These are phyloP conservation scores for Picea glauca DNA, from an alignment of 75 land plant species.

Conservation along the genomic window DNA sequence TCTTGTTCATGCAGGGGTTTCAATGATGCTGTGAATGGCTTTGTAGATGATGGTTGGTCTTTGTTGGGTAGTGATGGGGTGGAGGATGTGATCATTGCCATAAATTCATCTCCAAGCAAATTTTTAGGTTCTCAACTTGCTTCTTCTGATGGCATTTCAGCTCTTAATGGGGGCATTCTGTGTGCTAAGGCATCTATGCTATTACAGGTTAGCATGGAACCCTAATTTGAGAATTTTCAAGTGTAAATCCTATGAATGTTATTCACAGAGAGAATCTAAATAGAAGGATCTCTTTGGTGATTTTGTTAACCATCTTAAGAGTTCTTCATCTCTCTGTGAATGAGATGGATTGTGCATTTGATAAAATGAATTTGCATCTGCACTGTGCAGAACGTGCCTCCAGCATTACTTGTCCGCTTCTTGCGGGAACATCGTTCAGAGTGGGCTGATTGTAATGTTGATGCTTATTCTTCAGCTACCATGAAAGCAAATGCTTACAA, in stretches of 20 bases:
- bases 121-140: conserved; percentile 45
- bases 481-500: conserved; percentile 51
- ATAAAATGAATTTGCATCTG: background rate
- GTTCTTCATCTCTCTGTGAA: no score
- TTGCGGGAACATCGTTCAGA: conserved; percentile 91
- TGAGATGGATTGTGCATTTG: background rate
- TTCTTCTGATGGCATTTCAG: conserved; percentile 36
- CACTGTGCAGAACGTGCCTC: conserved; percentile 77
- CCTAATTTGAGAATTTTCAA: no score
- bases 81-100: conserved; percentile 85
- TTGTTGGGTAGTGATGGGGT: conserved; percentile 74
- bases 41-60: conserved; percentile 99
- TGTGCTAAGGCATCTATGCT: conserved; percentile 99
- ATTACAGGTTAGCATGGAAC: conserved; percentile 63
- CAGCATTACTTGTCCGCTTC: conserved; percentile 83
- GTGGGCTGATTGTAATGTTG: conserved; percentile 82
- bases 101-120: conserved; percentile 68
- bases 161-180: conserved; percentile 71
- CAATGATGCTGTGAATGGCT: conserved; percentile 98
- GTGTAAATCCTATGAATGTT: no score
- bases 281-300: no score
- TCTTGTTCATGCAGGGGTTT: conserved; percentile 66
- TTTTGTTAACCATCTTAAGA: no score
- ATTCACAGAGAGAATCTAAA: no score
- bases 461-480: conserved; percentile 76